Percentiles rank a stretch among this genome's conserved stretches.
phyloP scores from a whole-genome alignment of 2,329 filamentous ascomycete species.

The Verticillium dahliae region DNA sequence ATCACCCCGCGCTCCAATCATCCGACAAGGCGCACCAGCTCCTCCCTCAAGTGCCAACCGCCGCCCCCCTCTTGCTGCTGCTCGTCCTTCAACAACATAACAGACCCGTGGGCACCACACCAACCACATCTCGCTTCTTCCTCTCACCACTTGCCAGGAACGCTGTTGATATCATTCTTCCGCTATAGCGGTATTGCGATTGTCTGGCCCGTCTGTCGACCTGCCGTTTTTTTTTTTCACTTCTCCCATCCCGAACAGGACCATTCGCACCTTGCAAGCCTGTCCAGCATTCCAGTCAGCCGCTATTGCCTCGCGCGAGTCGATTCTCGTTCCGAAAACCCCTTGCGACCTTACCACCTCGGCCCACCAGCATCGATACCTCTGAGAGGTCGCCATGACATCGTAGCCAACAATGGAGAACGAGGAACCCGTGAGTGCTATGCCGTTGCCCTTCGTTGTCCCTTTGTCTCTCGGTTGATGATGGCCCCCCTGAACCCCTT shows the following conservation, averaged over 20 bases:
- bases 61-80: not conserved
- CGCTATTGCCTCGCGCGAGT: not conserved
- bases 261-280: slow-evolving; percentile 1
- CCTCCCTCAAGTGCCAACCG: slow-evolving; percentile 1
- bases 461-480: not conserved
- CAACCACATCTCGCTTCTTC: slow-evolving; percentile 1
- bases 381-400: not conserved
- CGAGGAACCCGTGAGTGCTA: slow-evolving; percentile 11
- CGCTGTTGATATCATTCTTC: slow-evolving; percentile 5
- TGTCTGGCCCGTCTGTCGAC: not conserved
- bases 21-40: not conserved
- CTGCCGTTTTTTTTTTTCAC: not conserved
- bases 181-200: slow-evolving; percentile 5
- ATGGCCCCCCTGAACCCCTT: not conserved
- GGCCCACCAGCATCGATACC: not conserved
- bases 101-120: slow-evolving; percentile 8
- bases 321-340: not conserved
- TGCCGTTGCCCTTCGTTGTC: not conserved
- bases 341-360: not conserved
- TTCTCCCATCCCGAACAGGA: not conserved
- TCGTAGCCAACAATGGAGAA: slow-evolving; percentile 9
- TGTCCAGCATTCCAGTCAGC: slow-evolving; percentile 1
- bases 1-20: slow-evolving; percentile 12
- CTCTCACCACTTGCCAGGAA: slow-evolving; percentile 13
- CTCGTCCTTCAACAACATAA: slow-evolving; percentile 14